Evolutionary conservation across 2,329 filamentous ascomycete species (phyloP), one percentile per base, ranked within the genome.

Genomic region (Botrytis medusae): DNA sequence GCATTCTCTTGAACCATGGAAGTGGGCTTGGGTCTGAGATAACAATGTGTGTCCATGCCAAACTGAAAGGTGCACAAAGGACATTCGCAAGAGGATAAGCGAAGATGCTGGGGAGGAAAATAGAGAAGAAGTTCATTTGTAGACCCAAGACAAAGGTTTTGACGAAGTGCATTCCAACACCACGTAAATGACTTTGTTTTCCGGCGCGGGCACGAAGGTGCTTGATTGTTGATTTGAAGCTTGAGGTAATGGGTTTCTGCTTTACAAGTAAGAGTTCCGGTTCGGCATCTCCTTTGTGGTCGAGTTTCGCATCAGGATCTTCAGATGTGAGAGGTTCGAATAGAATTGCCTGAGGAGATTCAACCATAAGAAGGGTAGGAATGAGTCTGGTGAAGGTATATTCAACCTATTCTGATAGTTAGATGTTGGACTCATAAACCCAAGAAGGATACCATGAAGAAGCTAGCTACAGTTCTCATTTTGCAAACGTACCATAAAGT

Each of bases 31-130:
- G 89, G 71, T 89, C 86, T 2, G 93, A 91, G 80, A 98, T 94
- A 81, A 97, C 89, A 79, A 93, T 91, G 82, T 97, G 94, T 5
- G 94, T 93, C 94, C 94, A 97, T 71, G 89, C 87, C 77, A 95
- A 88, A 81, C 89, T 88, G 74, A 95, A 82, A 79, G 92, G 92
- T 54, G 91, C 88, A 46, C 93, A 84, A 32, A 87, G 82, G 34
- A 95, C 82, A 69, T 88, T 86, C 40, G 89, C 85, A 60, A 92
- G 73, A 68, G 91, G 85, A 71, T 86, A 86, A 71, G 85, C 84
- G 72, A 92, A 57, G 40, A 81, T 83, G 76, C 76, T 83, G 79
- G 68, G 80, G 69, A 83, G 79, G 73, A 83, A 77, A 46, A 85
- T 77, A 72, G 81, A 81, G 71, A 84, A 79, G 54, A 89, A 74